Conservation (phyloP, 148 eudicot species). For the Camellia lanceoleosa region DNA sequence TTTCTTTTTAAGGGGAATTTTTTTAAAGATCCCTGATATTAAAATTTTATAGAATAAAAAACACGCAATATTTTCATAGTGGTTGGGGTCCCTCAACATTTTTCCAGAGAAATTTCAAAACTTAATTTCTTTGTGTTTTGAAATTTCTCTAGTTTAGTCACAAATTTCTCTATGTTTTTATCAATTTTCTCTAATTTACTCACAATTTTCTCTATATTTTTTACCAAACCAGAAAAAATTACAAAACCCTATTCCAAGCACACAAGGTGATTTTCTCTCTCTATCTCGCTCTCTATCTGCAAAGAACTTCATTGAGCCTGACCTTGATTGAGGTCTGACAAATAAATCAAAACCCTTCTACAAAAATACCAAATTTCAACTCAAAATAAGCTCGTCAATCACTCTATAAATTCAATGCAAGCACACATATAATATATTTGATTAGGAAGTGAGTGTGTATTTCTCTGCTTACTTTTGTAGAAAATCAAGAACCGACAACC, state of each 20-base stretch:
- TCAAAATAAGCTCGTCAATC: neutral
- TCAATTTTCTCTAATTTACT: too few species aligned
- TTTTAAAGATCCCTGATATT: too few species aligned
- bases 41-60: too few species aligned
- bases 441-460: neutral
- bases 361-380: neutral
- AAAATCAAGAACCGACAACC: neutral
- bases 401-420: neutral
- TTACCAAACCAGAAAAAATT: too few species aligned
- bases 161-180: too few species aligned
- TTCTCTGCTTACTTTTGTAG: neutral
- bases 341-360: neutral
- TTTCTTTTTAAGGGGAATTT: too few species aligned
- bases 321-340: neutral
- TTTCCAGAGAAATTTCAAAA: too few species aligned
- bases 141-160: too few species aligned
- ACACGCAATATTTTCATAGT: too few species aligned
- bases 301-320: neutral
- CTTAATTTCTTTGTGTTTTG: too few species aligned
- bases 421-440: neutral
- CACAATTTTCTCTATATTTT: too few species aligned
- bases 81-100: too few species aligned
- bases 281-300: neutral
- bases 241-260: neutral
- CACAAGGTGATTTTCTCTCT: neutral